Evolutionary conservation across 352 stramenopile species (phyloP), one percentile per base, ranked within the genome.

Genomic region (Phytophthora litchii): DNA sequence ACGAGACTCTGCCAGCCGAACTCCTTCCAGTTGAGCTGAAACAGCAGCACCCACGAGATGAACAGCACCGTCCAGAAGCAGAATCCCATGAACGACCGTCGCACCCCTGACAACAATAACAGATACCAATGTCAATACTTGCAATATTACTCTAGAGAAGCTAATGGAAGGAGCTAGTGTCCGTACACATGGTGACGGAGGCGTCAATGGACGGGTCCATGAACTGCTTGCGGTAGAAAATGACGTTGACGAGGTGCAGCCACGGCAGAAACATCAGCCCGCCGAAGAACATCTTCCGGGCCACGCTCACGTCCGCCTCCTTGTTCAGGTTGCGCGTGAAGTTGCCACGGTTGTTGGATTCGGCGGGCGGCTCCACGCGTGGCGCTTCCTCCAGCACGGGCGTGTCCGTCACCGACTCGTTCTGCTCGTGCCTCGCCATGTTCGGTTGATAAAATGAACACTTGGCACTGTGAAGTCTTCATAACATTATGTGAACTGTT

Each of bases 281-380:
- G 51, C 86, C 86, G 16, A 95, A 64, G 55, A 95, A 95, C 80
- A 95, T 92, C 69, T 95, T 95, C 42, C 62, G 72, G 31, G 86
- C 86, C 54, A 95, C 80, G 8, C 52, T 61, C 35, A 81, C 76
- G 51, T 95, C 84, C 23, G 78, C 48, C 64, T 95, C 86, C 44
- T 83, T 81, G 69, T 90, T 92, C 36, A 91, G 54, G 72, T 95
- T 95, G 19, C 86, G 83, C 65, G 86, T 95, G 44, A 95, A 93
- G 70, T 95, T 95, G 51, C 83, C 86, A 40, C 83, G 83, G 68
- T 92, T 94, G 74, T 94, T 92, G 51, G 38, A 74, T 57, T 17
- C 41, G 38, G 20, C 34, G 32, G 37, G 54, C 21, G 69, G 41
- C 42, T 70, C 50, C n/a, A 51, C 38, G 23, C 54, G 51, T 32